Percentiles rank a stretch among this genome's conserved stretches.
Conservation (phyloP, 2,329 filamentous ascomycete species). For the Apiospora kogelbergensis region DNA sequence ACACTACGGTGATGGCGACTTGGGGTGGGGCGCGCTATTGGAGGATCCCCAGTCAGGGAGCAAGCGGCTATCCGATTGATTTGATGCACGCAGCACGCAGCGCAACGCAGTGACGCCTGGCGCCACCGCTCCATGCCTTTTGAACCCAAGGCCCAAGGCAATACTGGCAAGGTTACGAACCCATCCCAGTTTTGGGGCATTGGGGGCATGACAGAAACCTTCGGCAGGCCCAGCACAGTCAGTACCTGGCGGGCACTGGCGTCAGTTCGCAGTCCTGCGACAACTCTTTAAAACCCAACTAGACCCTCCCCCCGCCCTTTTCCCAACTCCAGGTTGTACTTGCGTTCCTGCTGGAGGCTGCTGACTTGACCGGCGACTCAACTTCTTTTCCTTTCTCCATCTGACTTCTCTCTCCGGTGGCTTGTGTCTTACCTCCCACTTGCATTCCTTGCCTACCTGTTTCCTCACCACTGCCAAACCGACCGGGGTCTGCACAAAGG, state of each 20-base stretch:
- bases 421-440: not conserved
- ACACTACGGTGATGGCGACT: not conserved
- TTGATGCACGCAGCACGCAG: constrained; percentile 6
- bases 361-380: not conserved
- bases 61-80: not conserved
- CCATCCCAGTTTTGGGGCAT: constrained; percentile 4
- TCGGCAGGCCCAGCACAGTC: not conserved
- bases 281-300: constrained; percentile 1
- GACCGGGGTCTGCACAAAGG: not conserved
- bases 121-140: not conserved
- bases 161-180: constrained; percentile 1
- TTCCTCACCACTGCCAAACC: not conserved
- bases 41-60: not conserved
- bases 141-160: not conserved
- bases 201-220: constrained; percentile 2
- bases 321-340: not conserved
- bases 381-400: not conserved
- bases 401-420: not conserved
- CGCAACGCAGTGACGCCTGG: constrained; percentile 4
- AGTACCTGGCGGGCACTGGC: not conserved
- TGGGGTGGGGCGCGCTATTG: not conserved
- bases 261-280: not conserved
- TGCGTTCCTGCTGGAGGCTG: not conserved
- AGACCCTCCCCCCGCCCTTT: not conserved
- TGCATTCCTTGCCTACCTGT: not conserved